Percentiles rank a stretch among this genome's conserved stretches.
phyloP scores from a whole-genome alignment of 768 basidiomycete species.

The Cyathus striatus region DNA sequence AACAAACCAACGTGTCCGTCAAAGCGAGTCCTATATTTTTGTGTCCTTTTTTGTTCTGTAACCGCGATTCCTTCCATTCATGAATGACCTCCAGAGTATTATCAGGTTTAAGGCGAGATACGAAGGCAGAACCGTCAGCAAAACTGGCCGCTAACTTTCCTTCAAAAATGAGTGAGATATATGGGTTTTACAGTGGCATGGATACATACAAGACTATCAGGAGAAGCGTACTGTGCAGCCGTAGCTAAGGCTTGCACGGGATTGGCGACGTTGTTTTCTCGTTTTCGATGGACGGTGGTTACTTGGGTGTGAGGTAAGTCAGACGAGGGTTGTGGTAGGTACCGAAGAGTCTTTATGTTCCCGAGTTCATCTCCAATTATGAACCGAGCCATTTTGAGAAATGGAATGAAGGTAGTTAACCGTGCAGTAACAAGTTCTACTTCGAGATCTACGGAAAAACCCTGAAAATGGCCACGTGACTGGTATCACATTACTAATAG shows the following conservation, averaged over 20 bases:
- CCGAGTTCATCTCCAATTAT: slow-evolving; percentile 78
- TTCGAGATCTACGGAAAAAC: too few relatives aligned
- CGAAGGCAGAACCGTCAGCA: slow-evolving; percentile 49
- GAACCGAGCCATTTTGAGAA: slow-evolving; percentile 55
- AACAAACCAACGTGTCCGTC: slow-evolving; percentile 38
- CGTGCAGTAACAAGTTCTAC: too few relatives aligned
- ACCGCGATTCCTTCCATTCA: slow-evolving; percentile 63
- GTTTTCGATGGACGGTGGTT: slow-evolving; percentile 23
- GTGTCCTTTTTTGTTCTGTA: too few relatives aligned
- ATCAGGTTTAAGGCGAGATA: slow-evolving; percentile 38
- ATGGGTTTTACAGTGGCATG: too few relatives aligned
- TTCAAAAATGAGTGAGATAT: slow-evolving; percentile 20
- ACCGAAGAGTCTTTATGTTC: slow-evolving; percentile 59
- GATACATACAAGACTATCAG: too few relatives aligned
- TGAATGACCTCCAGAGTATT: slow-evolving; percentile 31
- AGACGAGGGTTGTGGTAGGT: slow-evolving; percentile 19
- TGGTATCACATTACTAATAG: too few relatives aligned
- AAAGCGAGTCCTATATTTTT: slow-evolving; percentile 59
- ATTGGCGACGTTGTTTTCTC: slow-evolving; percentile 11
- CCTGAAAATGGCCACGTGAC: too few relatives aligned
- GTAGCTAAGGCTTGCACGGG: slow-evolving; percentile 26
- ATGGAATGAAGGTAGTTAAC: background rate
- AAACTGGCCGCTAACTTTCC: slow-evolving; percentile 64
- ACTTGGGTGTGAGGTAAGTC: slow-evolving; percentile 27
- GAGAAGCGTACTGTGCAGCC: too few relatives aligned